Evolutionary conservation across 352 stramenopile genomes (phyloP), one percentile per base, ranked within the genome.

Genomic region (Pythium folliculosum): DNA sequence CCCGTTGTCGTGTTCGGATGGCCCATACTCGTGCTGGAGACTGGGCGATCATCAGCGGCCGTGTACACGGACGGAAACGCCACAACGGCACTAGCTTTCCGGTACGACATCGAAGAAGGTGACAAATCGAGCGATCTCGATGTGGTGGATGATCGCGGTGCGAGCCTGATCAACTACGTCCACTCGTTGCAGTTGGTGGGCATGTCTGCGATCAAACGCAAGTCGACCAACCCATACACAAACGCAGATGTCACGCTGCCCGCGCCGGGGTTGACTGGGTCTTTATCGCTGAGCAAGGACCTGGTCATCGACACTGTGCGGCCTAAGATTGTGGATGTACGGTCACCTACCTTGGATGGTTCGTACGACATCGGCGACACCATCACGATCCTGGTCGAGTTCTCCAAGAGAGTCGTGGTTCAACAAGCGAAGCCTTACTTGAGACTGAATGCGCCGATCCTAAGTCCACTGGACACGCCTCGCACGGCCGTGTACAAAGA

Each of bases 321-420:
- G 3, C 83, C 85, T 19, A 65, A 53, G 23, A 77, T 93, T 22
- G 63, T 82, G 12, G 70, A 75, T 25, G 69, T 91, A 32, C 73
- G 60, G 13, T 82, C 81, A 0, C 43, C 67, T 1, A 71, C 73
- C 0, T 35, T 56, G 2, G 75, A 91, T 50, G 84, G 86, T 5
- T 90, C 86, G 0, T 94, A 91, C 60, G 84, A 90, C 32, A 45
- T 90, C 3, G 84, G 77, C 0, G 73, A 92, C 21, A 44, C 58
- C 3, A 82, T 94, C 19, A 67, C 77, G 10, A 56, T 92, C 13
- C 50, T 84, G 16, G 45, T 94, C 9, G 55, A 75, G 2, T 94
- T 94, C 51, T 91, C 84, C 1, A 76, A 70, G 27, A 40, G 25
- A 0, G 81, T 91, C 10, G 69, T 87, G 1, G 82, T 89, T 0